Conservation (phyloP, 164 flowering plant genomes). For the Magnolia changhungtana region DNA sequence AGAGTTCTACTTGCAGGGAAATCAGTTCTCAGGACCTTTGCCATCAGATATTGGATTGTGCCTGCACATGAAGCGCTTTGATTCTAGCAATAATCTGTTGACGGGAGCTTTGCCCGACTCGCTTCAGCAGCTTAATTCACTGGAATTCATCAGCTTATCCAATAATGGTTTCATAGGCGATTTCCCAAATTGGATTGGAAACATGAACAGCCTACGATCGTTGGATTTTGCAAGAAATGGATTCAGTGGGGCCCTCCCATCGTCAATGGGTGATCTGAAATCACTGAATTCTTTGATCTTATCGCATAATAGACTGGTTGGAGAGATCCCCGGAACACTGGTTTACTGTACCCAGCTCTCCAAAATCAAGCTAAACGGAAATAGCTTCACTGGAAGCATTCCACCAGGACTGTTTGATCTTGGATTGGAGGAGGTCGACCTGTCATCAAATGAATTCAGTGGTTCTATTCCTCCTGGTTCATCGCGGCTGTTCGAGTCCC, state of each 20-base stretch:
- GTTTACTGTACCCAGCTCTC: constrained; percentile 42
- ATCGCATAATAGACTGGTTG: constrained; percentile 49
- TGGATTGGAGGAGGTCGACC: constrained; percentile 62
- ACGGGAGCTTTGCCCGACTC: constrained; percentile 53
- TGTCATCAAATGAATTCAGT: constrained; percentile 47
- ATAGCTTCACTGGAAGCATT: constrained; percentile 62
- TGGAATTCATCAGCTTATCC: constrained; percentile 38
- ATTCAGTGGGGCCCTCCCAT: constrained; percentile 56
- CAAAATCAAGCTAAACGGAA: constrained; percentile 43
- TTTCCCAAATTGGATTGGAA: constrained; percentile 67
- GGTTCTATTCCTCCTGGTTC: constrained; percentile 70
- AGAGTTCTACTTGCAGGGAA: constrained; percentile 45
- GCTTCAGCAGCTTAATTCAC: constrained; percentile 37
- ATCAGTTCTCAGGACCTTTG: constrained; percentile 59
- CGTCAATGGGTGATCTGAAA: constrained; percentile 50
- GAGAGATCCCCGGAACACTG: constrained; percentile 53
- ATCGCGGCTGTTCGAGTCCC: constrained; percentile 43
- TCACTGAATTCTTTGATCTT: constrained; percentile 45
- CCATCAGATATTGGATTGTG: constrained; percentile 73
- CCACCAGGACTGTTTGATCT: constrained; percentile 66
- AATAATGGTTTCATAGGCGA: constrained; percentile 50
- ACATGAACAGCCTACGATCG: constrained; percentile 43
- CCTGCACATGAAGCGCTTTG: constrained; percentile 51
- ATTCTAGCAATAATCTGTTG: constrained; percentile 58
- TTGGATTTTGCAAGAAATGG: constrained; percentile 60